Conservation (phyloP, 2,329 filamentous ascomycete genomes). For the Sporothrix protearum region DNA sequence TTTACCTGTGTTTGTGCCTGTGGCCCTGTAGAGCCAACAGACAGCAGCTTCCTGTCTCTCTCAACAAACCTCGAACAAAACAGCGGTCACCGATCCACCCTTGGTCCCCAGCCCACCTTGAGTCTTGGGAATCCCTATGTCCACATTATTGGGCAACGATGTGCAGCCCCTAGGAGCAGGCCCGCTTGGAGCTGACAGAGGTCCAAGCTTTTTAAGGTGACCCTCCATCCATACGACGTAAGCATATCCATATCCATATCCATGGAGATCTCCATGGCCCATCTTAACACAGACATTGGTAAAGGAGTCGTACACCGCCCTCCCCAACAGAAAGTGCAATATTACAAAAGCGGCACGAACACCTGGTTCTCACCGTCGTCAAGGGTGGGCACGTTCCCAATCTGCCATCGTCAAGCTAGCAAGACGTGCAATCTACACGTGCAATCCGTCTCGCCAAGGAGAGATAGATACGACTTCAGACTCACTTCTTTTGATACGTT, state of each 20-base stretch:
- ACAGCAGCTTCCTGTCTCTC: background rate
- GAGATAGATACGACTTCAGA: background rate
- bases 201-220: slow-evolving; percentile 12
- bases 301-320: background rate
- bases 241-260: background rate
- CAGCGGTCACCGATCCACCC: slow-evolving; percentile 13
- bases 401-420: background rate
- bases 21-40: background rate
- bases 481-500: background rate
- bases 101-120: background rate
- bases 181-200: slow-evolving; percentile 13
- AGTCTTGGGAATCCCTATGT: background rate
- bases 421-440: background rate
- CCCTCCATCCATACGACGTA: too few relatives aligned
- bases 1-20: background rate
- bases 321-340: slow-evolving; percentile 17
- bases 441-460: background rate
- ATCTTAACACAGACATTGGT: background rate
- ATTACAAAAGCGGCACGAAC: slow-evolving; percentile 12
- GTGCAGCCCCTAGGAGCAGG: background rate
- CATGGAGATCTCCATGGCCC: background rate
- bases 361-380: slow-evolving; percentile 1
- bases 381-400: background rate
- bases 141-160: slow-evolving; percentile 14
- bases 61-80: slow-evolving; percentile 16